phyloP scores from a whole-genome alignment of 1,284 basidiomycete species.

The Pyrrhoderma noxium region DNA sequence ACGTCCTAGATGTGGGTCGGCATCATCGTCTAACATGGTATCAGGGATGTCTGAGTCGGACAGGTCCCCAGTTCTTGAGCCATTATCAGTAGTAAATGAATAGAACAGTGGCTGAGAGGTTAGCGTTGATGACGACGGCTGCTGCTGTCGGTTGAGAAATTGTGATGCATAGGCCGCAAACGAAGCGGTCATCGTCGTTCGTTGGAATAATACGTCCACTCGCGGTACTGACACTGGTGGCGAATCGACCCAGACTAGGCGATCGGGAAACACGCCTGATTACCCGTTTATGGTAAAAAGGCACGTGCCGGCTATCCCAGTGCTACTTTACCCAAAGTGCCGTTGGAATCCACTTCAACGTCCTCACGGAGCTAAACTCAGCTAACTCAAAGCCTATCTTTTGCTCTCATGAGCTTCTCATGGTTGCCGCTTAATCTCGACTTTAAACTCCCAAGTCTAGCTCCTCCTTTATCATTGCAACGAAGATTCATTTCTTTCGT shows the following conservation, averaged over 20 bases:
- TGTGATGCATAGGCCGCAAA: slow-evolving; percentile 65
- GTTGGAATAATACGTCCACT: slow-evolving; percentile 11
- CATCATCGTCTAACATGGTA: slow-evolving; percentile 51
- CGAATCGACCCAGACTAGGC: not conserved
- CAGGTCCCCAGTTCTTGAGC: slow-evolving; percentile 43
- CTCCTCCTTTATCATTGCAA: slow-evolving; percentile 80
- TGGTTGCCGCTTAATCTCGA: slow-evolving; percentile 14
- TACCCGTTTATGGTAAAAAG: no score
- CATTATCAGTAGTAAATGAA: slow-evolving; percentile 70
- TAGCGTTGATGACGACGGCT: slow-evolving; percentile 24
- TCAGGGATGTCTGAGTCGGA: slow-evolving; percentile 25
- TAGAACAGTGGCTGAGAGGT: slow-evolving; percentile 74
- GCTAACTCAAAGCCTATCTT: not conserved
- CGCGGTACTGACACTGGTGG: not conserved
- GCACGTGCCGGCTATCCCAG: no score
- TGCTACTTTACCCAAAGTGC: no score
- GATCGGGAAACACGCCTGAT: not conserved
- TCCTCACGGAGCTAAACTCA: not conserved
- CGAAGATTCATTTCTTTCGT: slow-evolving; percentile 85
- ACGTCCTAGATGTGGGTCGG: slow-evolving; percentile 60
- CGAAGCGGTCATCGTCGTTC: slow-evolving; percentile 40
- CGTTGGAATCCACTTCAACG: not conserved
- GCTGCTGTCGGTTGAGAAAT: slow-evolving; percentile 48
- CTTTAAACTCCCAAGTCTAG: slow-evolving; percentile 33
- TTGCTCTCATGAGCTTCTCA: slow-evolving; percentile 12